Base-by-base conservation (phyloP, 306 rosid genomes). In the Hippophae tibetana region DNA sequence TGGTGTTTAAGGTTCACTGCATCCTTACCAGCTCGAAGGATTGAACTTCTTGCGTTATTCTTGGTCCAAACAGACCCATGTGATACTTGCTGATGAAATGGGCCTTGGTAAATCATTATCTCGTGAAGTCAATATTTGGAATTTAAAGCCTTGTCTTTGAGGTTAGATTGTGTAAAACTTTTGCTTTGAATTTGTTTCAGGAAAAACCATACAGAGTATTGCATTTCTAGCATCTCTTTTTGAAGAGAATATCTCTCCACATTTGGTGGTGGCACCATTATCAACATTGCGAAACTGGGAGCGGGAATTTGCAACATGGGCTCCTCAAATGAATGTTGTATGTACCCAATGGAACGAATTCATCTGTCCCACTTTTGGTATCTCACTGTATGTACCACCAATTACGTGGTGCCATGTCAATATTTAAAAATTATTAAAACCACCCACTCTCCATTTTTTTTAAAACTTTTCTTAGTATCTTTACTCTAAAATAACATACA, bases 61-160 rank as follows among this genome's bases (percentile, higher is more conserved):
- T 71, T 92, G 99, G 99, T 92, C 96, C 80, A 92, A 92, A 79
- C 95, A 88, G 74, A 92, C 96, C 61, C 99, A 92, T 64, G 99
- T 92, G 51, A 88, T 92, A 76, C 95, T 92, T 70, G 99, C 99
- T 71, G 99, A 92, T 65, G 99, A 92, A 76, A 92, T 92, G 99
- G 99, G 99, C 64, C 99, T 92, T 38, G 99, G 99, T 92, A 78
- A 67, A 66, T 72, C 56, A 67, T 50, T 65, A 51, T 45, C 57
- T 66, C 31, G 31, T 44, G 52, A 65, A 18, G 43, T 62, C 56
- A 23, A 42, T 59, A 8, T 66, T 40, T 4, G 25, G 63, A 26
- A 56, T 43, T 43, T 47, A 46, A 61, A 47, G 60, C 56, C 14
- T 58, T 47, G 45, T 56, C 61, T 50, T 69, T 60, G 65, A 67